Conservation (phyloP, 495 filamentous ascomycete species). For the Aspergillus cristatus region DNA sequence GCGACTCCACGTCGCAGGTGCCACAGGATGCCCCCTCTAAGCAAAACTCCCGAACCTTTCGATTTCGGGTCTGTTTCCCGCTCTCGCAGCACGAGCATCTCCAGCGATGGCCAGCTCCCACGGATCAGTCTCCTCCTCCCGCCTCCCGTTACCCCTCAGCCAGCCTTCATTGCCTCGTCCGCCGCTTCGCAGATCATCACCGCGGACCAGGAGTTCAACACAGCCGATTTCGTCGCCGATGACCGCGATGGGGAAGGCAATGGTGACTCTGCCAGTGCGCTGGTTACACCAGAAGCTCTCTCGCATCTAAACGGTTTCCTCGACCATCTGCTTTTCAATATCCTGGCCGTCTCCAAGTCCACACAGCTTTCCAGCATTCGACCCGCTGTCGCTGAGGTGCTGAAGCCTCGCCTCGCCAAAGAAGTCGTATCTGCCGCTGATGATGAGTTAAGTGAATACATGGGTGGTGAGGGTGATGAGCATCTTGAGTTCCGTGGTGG, state of each 20-base stretch:
- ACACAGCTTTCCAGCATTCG: slow-evolving; percentile 71
- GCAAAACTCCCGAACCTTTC: slow-evolving; percentile 28
- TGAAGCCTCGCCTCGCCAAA: slow-evolving; percentile 79
- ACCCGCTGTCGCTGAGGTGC: slow-evolving; percentile 74
- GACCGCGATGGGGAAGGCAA: slow-evolving; percentile 47
- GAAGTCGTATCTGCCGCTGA: slow-evolving; percentile 84
- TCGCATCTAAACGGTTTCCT: slow-evolving; percentile 84
- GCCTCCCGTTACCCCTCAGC: slow-evolving; percentile 67
- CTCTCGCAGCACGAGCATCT: slow-evolving; percentile 36
- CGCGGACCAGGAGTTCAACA: slow-evolving; percentile 69
- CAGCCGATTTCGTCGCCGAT: slow-evolving; percentile 55
- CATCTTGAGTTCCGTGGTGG: slow-evolving; percentile 49
- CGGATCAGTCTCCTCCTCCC: slow-evolving; percentile 44
- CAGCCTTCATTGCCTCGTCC: slow-evolving; percentile 81
- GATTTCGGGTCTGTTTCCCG: slow-evolving; percentile 23
- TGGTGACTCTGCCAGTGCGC: slow-evolving; percentile 31
- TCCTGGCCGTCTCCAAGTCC: slow-evolving; percentile 70
- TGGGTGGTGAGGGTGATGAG: slow-evolving; percentile 67
- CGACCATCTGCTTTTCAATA: slow-evolving; percentile 84
- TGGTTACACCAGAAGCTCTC: slow-evolving; percentile 68
- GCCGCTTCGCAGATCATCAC: slow-evolving; percentile 90
- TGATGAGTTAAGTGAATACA: slow-evolving; percentile 80
- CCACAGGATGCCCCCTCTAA: slow-evolving; percentile 26
- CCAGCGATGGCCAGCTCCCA: slow-evolving; percentile 34
- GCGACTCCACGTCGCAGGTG: too few species aligned